A percentile compares a stretch with the other conserved stretches of the same genome.
phyloP scores from a whole-genome alignment of 2,329 filamentous ascomycete species.

The Aureobasidium pullulans region DNA sequence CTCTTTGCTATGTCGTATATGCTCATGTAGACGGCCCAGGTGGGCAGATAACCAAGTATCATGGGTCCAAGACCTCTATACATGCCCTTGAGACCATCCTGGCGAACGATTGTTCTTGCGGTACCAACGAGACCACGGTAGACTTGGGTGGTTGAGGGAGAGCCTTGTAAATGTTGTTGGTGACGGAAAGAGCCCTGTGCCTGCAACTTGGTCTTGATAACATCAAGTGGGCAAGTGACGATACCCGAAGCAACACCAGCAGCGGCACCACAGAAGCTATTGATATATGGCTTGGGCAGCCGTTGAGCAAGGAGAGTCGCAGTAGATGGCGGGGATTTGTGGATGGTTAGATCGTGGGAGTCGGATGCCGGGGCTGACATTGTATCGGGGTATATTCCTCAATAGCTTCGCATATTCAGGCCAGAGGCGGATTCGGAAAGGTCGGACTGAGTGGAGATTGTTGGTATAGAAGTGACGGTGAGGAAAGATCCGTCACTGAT shows the following conservation, averaged over 20 bases:
- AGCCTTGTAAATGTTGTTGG: slow-evolving; percentile 25
- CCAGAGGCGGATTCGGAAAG: slow-evolving; percentile 8
- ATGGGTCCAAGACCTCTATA: slow-evolving; percentile 93
- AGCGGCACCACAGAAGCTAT: slow-evolving; percentile 77
- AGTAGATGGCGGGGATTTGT: slow-evolving; percentile 15
- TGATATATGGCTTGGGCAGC: slow-evolving; percentile 55
- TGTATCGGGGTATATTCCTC: not conserved
- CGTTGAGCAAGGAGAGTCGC: slow-evolving; percentile 25
- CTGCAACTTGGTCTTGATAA: slow-evolving; percentile 97
- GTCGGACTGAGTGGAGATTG: not conserved
- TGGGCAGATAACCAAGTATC: slow-evolving; percentile 89
- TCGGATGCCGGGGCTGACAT: slow-evolving; percentile 17
- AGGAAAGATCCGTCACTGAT: not conserved
- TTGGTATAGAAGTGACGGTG: not conserved
- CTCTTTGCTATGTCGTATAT: slow-evolving; percentile 88
- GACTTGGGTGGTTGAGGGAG: slow-evolving; percentile 44
- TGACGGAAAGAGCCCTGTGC: slow-evolving; percentile 78
- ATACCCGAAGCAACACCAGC: slow-evolving; percentile 90
- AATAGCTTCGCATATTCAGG: slow-evolving; percentile 11
- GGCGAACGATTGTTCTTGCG: slow-evolving; percentile 72
- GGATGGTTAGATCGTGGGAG: slow-evolving; percentile 25
- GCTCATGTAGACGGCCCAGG: slow-evolving; percentile 97
- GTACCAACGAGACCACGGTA: slow-evolving; percentile 88
- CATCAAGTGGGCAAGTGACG: slow-evolving; percentile 93
- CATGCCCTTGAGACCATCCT: slow-evolving; percentile 83